phyloP scores from a whole-genome alignment of 129 eudicot genomes.

The Helichrysum umbraculigerum region DNA sequence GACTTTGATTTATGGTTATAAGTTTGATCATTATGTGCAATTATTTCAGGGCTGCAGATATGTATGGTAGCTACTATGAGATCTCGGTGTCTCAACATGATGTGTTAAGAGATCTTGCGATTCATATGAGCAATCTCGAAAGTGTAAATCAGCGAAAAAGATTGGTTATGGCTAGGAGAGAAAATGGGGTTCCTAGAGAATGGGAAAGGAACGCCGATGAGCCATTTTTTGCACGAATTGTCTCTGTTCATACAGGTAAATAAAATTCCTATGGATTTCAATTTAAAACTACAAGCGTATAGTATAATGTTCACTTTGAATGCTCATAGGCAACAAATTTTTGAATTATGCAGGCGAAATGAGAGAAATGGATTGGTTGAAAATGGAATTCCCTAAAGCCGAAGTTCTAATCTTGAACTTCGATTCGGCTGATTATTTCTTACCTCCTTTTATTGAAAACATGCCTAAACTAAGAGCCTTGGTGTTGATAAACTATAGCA shows the following conservation, averaged over 20 bases:
- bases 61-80: slow-evolving; percentile 68
- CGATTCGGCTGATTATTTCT: slow-evolving; percentile 54
- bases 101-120: slow-evolving; percentile 83
- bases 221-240: slow-evolving; percentile 72
- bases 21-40: slow-evolving; percentile 10
- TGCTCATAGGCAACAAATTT: neutral
- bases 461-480: slow-evolving; percentile 84
- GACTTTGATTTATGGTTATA: slow-evolving; percentile 10
- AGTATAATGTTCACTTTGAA: too few relatives aligned
- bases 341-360: slow-evolving; percentile 62
- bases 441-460: slow-evolving; percentile 76
- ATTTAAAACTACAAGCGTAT: neutral
- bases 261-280: slow-evolving; percentile 8
- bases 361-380: slow-evolving; percentile 77
- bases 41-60: slow-evolving; percentile 72
- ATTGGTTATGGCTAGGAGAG: slow-evolving; percentile 85
- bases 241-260: slow-evolving; percentile 84
- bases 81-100: slow-evolving; percentile 87
- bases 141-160: slow-evolving; percentile 52
- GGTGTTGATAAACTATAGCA: slow-evolving; percentile 63
- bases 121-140: slow-evolving; percentile 59
- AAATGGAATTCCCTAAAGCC: slow-evolving; percentile 83
- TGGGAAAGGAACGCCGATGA: slow-evolving; percentile 85
- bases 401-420: slow-evolving; percentile 83
- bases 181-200: slow-evolving; percentile 67